Percentiles rank a stretch among this genome's conserved stretches.
These are phyloP conservation scores for Chrysoporthe deuterocubensis DNA, from an alignment of 2,329 filamentous ascomycete species.

Conservation along the genomic window DNA sequence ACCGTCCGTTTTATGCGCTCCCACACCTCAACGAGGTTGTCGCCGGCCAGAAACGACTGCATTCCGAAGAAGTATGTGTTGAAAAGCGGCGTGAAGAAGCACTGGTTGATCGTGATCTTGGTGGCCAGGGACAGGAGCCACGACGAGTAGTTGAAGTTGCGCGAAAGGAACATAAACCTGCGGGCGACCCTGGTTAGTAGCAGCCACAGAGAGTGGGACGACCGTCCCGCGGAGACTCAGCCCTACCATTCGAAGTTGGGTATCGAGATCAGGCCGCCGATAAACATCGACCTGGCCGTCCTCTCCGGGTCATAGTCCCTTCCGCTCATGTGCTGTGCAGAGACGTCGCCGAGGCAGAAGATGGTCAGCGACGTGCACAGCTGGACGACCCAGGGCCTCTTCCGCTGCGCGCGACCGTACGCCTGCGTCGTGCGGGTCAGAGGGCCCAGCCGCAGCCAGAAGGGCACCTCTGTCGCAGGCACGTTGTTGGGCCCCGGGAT, in stretches of 20 bases:
- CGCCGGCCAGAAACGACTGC: conserved; percentile 76
- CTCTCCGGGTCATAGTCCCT: conserved; percentile 69
- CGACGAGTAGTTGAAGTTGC: conserved; percentile 82
- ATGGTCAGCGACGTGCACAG: conserved; percentile 75
- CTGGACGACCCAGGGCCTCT: conserved; percentile 79
- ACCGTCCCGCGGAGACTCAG: not conserved
- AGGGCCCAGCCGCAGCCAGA: conserved; percentile 64
- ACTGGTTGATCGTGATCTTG: conserved; percentile 82
- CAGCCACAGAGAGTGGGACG: not conserved
- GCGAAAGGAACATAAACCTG: conserved; percentile 79
- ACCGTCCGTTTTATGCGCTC: conserved; percentile 77
- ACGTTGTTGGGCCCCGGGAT: conserved; percentile 50
- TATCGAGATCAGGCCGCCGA: conserved; percentile 74
- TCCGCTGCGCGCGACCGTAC: conserved; percentile 73
- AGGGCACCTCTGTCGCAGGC: conserved; percentile 40
- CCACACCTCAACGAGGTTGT: conserved; percentile 64
- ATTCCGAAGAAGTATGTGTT: conserved; percentile 83
- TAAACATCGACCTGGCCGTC: conserved; percentile 72
- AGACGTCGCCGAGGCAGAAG: conserved; percentile 77
- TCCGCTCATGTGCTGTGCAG: conserved; percentile 71
- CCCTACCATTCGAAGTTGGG: conserved; percentile 81
- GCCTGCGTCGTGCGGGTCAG: conserved; percentile 56
- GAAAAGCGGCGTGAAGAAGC: conserved; percentile 80
- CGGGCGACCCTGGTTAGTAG: not conserved
- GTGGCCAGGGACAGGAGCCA: conserved; percentile 70